Evolutionary conservation across 78 protist genomes (phyloP).

Genomic region (Isochrysis galbana): DNA sequence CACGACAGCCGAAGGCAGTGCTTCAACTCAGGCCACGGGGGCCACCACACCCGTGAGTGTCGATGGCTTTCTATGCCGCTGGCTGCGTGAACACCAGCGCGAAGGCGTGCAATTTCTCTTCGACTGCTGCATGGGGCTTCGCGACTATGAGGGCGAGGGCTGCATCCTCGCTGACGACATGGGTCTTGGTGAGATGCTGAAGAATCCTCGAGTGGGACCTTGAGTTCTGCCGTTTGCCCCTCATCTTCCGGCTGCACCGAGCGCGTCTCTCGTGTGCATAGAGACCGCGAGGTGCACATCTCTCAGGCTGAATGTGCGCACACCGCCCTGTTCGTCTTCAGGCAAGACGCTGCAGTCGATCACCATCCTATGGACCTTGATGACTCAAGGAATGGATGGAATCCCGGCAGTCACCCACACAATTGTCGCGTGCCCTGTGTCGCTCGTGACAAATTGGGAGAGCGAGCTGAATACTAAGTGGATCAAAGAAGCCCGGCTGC

Average conservation of each 20-base stretch:
- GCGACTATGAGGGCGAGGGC: background rate
- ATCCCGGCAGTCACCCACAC: background rate
- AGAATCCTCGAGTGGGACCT: too few species aligned
- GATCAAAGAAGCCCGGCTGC: background rate
- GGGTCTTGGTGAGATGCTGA: constrained; percentile 41
- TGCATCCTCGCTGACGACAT: constrained; percentile 56
- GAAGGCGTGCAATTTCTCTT: constrained; percentile 45
- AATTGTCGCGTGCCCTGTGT: background rate
- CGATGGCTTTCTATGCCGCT: background rate
- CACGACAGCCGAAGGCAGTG: background rate
- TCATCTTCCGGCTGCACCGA: too few species aligned
- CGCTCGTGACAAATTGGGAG: constrained; percentile 10
- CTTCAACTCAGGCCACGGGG: background rate
- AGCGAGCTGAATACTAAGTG: background rate
- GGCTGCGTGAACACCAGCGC: constrained; percentile 35
- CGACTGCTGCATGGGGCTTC: constrained; percentile 1
- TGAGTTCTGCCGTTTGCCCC: too few species aligned
- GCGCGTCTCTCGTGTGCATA: too few species aligned
- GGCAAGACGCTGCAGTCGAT: constrained; percentile 40
- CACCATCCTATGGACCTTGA: constrained; percentile 11
- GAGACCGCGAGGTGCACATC: too few species aligned
- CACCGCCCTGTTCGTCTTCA: background rate
- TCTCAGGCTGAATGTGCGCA: too few species aligned
- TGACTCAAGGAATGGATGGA: background rate
- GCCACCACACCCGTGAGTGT: constrained; percentile 3